These are phyloP conservation scores for Eudorina sp. DNA, from an alignment of 139 green algal genomes.

Conservation along the genomic window DNA sequence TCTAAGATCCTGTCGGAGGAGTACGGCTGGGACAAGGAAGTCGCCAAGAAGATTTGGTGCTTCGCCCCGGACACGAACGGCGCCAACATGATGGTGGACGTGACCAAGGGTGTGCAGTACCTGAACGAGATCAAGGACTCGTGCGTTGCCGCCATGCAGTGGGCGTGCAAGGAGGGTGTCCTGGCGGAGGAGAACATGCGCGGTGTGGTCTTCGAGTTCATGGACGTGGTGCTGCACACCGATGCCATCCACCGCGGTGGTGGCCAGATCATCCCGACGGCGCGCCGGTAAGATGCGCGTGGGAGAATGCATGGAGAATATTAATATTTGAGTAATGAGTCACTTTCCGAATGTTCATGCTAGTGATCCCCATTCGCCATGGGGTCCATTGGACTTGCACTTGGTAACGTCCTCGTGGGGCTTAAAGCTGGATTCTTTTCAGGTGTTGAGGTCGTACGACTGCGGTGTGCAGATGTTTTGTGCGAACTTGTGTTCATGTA, in stretches of 20 bases:
- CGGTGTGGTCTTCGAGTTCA: conserved; percentile 93
- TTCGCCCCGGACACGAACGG: conserved; percentile 99
- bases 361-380: no score
- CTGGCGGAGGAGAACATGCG: conserved; percentile 99
- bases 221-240: conserved; percentile 97
- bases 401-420: no score
- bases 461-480: no score
- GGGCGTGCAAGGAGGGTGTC: conserved; percentile 98
- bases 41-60: conserved; percentile 99
- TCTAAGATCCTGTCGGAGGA: conserved; percentile 93
- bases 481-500: no score
- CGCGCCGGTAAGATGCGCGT: conserved; percentile 59
- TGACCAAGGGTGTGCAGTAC: conserved; percentile 99
- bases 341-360: no score
- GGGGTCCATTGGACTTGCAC: no score
- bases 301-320: no score
- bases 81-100: conserved; percentile 97
- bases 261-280: conserved; percentile 99
- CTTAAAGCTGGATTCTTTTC: no score
- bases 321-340: no score
- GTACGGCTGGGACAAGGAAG: conserved; percentile 99
- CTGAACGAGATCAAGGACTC: conserved; percentile 99
- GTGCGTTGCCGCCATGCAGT: conserved; percentile 97
- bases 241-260: conserved; percentile 99
- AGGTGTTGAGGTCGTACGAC: no score